Percentiles rank a stretch among this genome's conserved stretches.
These are phyloP conservation scores for Chlamydomonas sp. DNA, from an alignment of 139 green algal species.

Conservation along the genomic window DNA sequence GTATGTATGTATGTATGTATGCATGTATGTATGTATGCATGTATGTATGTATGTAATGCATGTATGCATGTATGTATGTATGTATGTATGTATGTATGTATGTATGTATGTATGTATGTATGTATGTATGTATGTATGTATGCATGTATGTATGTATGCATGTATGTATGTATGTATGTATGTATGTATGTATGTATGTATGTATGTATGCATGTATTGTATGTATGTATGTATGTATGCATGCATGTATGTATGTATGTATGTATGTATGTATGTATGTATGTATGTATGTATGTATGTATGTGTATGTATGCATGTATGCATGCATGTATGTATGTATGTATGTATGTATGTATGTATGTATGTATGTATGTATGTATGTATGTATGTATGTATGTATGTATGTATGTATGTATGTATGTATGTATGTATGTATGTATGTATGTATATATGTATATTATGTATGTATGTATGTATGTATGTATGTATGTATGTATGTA, in stretches of 20 bases:
- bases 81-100: conserved; percentile 20
- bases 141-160: conserved; percentile 10
- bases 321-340: conserved; percentile 5
- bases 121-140: not conserved
- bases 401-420: conserved; percentile 8
- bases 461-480: no score
- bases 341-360: conserved; percentile 6
- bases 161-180: conserved; percentile 12
- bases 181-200: no score
- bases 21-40: conserved; percentile 20
- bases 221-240: no score
- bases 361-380: not conserved
- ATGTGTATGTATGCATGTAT: conserved; percentile 10
- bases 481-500: conserved; percentile 8
- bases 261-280: conserved; percentile 7
- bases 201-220: no score
- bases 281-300: conserved; percentile 2
- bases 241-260: conserved; percentile 3
- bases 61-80: conserved; percentile 21
- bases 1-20: conserved; percentile 13
- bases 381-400: conserved; percentile 8
- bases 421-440: conserved; percentile 8
- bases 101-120: conserved; percentile 14
- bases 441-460: no score
- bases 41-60: no score